phyloP scores from a whole-genome alignment of 2,329 filamentous ascomycete species.

The Venturia aucupariae region DNA sequence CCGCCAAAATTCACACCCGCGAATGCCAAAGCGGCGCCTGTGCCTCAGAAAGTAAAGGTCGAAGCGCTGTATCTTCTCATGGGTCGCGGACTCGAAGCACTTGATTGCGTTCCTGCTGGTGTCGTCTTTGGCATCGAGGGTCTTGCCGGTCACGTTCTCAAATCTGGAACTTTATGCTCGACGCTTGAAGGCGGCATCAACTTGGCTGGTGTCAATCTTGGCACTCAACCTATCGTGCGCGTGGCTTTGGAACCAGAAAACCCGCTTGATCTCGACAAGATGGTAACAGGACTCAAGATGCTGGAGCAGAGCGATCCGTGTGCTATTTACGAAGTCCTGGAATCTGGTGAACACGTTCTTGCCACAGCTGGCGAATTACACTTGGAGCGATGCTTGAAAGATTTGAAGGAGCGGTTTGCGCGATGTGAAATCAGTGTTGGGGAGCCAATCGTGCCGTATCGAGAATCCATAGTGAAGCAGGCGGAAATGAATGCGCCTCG shows the following conservation, averaged over 20 bases:
- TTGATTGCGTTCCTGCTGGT: constrained; percentile 79
- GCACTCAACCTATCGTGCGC: constrained; percentile 83
- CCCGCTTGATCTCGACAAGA: constrained; percentile 83
- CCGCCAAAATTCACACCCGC: constrained; percentile 88
- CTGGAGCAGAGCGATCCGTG: constrained; percentile 94
- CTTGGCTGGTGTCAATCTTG: constrained; percentile 73
- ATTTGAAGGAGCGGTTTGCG: constrained; percentile 85
- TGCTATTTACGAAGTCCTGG: constrained; percentile 87
- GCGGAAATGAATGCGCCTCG: constrained; percentile 87
- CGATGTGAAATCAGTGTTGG: constrained; percentile 91
- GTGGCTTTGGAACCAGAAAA: constrained; percentile 92
- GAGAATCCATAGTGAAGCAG: constrained; percentile 79
- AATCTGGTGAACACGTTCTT: constrained; percentile 89
- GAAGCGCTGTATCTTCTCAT: constrained; percentile 90
- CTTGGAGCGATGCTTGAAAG: constrained; percentile 85
- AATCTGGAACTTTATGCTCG: constrained; percentile 88
- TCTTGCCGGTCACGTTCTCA: constrained; percentile 86
- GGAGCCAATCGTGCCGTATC: constrained; percentile 88
- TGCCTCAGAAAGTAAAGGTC: constrained; percentile 74
- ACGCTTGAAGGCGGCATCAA: constrained; percentile 80
- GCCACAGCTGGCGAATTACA: constrained; percentile 91
- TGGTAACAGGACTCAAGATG: constrained; percentile 79
- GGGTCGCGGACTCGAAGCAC: constrained; percentile 77
- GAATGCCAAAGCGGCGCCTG: constrained; percentile 59
- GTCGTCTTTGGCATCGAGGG: constrained; percentile 94